phyloP scores from a whole-genome alignment of 495 filamentous ascomycete species.

The Penicillium soppii region DNA sequence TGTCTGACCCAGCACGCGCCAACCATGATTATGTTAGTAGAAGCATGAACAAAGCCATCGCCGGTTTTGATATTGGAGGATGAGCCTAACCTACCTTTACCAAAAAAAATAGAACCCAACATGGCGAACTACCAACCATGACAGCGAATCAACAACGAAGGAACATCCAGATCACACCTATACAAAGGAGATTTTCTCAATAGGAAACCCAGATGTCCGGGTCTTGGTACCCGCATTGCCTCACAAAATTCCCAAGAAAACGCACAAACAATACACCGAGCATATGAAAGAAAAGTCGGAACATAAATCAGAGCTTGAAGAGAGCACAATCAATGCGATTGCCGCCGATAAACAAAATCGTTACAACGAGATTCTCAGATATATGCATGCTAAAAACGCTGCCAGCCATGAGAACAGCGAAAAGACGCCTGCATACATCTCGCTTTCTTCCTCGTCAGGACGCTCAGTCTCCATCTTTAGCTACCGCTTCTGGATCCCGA shows the following conservation, averaged over 20 bases:
- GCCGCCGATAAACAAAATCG: constrained; percentile 1
- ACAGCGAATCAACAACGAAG: background rate
- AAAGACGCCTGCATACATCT: background rate
- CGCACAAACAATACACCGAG: constrained; percentile 1
- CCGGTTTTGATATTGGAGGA: background rate
- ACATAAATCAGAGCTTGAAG: background rate
- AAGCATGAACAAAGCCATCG: background rate
- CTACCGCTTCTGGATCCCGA: constrained; percentile 15
- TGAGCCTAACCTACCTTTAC: background rate
- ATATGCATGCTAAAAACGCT: background rate
- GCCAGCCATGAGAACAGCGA: background rate
- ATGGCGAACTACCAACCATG: background rate
- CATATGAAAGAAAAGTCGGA: background rate
- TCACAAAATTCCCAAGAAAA: background rate
- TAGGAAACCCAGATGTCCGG: constrained; percentile 6
- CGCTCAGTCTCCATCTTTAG: constrained; percentile 16
- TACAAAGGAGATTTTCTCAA: background rate
- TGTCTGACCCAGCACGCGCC: background rate
- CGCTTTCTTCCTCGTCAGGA: background rate
- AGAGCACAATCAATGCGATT: background rate
- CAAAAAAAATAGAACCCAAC: constrained; percentile 1
- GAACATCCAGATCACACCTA: background rate
- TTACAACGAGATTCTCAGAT: constrained; percentile 16
- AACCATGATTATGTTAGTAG: constrained; percentile 9
- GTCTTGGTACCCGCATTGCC: constrained; percentile 10